These are phyloP conservation scores for Spinacia oleracea DNA, from an alignment of 179 eudicot genomes.

Conservation along the genomic window DNA sequence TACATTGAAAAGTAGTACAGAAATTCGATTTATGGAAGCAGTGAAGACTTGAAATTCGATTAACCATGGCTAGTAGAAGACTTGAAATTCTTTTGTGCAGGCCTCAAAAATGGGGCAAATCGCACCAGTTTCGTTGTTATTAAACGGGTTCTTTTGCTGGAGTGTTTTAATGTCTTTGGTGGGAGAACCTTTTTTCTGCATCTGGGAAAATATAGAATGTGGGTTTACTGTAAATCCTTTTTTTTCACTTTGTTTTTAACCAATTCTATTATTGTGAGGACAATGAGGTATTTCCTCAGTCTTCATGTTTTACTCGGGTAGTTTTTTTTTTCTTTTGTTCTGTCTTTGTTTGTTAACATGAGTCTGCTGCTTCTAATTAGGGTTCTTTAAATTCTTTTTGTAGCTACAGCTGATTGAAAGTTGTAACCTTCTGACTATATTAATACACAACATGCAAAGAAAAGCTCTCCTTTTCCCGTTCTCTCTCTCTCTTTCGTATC, in stretches of 20 bases:
- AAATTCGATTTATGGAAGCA: constrained; percentile 39
- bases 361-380: constrained; percentile 44
- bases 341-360: neutral
- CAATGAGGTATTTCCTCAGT: constrained; percentile 34
- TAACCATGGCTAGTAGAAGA: constrained; percentile 50
- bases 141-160: constrained; percentile 46
- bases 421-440: constrained; percentile 41
- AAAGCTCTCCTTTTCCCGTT: constrained; percentile 15
- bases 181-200: constrained; percentile 41
- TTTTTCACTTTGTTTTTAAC: constrained; percentile 20
- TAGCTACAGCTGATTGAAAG: constrained; percentile 39
- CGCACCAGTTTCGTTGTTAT: constrained; percentile 41
- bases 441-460: constrained; percentile 37
- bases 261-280: constrained; percentile 44
- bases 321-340: neutral
- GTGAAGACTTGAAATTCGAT: no score
- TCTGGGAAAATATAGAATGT: constrained; percentile 22
- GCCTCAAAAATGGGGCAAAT: constrained; percentile 58
- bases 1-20: constrained; percentile 36
- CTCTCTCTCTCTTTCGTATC: no score
- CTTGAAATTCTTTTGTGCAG: constrained; percentile 66
- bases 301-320: constrained; percentile 16
- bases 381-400: constrained; percentile 56
- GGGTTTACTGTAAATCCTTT: constrained; percentile 45
- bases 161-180: constrained; percentile 57